Base-by-base conservation (phyloP, 1,284 basidiomycete genomes). In the Austroboletus niveus region DNA sequence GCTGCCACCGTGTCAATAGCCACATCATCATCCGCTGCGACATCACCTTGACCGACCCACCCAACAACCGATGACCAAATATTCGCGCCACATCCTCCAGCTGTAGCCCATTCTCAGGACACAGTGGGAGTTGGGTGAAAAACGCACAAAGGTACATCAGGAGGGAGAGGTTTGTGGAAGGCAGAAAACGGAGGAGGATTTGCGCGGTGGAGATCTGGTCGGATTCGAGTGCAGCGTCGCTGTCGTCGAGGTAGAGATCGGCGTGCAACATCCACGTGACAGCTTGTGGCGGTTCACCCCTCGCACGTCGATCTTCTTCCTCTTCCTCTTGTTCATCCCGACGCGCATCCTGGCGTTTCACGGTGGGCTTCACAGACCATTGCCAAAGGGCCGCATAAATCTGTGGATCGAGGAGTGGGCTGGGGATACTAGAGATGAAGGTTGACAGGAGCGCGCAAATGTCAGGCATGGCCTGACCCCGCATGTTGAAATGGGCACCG, bases 131-230 rank as follows among this genome's bases (percentile, higher is more conserved):
- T 34, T 70, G 65, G 0, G 68, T 69, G 62, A 88, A 82, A 63
- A 88, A 87, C 0, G 77, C 78, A 53, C 83, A 72, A 22, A 87
- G 73, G 61, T 87, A 87, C 20, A 79, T 71, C 42, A 89, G 69
- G 1, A 87, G 68, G 14, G 77, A 78, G 57, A 85, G 77, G 41
- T 79, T 72, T 8, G 78, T 68, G 1, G 75, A 73, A 0, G 86
- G 82, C 5, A 87, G 74, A 31, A 89, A 75, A 5, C 80, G 80
- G 15, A 89, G 73, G 32, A 87, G 64, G 46, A 79, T 69, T 55
- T 80, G 80, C 1, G 80, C 79, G 41, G 74, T 67, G 10, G 57
- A 62, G 57, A 82, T 66, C 32, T 75, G 73, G 5, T 66, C 52
- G 8, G 53, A 51, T 57, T 74, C 69, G 36, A 67, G 51, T 22